Percentiles rank a stretch among this genome's conserved stretches.
These are phyloP conservation scores for Voacanga thouarsii DNA, from an alignment of 257 asterid species.

Conservation along the genomic window DNA sequence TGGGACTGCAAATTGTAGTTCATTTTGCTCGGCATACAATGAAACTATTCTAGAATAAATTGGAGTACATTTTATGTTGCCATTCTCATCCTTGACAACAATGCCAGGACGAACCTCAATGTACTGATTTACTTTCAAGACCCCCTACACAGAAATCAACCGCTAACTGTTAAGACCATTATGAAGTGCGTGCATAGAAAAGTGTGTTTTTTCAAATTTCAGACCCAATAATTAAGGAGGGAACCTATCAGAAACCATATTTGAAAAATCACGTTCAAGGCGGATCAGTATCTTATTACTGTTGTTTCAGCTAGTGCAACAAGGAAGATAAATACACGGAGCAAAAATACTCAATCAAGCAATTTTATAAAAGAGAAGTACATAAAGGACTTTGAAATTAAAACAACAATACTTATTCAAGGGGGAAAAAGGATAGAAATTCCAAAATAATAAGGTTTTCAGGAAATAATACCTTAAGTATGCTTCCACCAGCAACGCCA, in stretches of 20 bases:
- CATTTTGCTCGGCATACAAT: conserved; percentile 89
- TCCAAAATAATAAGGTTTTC: neutral
- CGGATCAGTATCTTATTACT: too few relatives aligned
- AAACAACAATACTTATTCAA: too few relatives aligned
- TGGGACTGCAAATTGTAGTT: conserved; percentile 93
- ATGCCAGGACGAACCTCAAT: conserved; percentile 99
- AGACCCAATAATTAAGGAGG: too few relatives aligned
- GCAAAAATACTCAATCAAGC: neutral
- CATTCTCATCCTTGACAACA: conserved; percentile 87
- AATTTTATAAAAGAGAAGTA: neutral
- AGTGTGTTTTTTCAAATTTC: too few relatives aligned
- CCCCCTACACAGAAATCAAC: conserved; percentile 67
- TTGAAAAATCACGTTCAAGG: too few relatives aligned
- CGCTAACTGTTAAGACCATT: neutral
- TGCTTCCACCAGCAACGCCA: conserved; percentile 99
- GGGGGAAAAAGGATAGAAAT: neutral
- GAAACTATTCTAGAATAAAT: conserved; percentile 92
- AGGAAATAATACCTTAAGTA: conserved; percentile 58
- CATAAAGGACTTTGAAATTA: neutral
- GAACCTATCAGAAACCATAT: too few relatives aligned
- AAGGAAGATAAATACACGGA: too few relatives aligned
- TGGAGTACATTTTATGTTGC: conserved; percentile 86
- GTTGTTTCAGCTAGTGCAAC: too few relatives aligned
- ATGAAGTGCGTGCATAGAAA: neutral
- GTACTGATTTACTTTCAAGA: conserved; percentile 76